phyloP scores from a whole-genome alignment of 768 basidiomycete species.

The Baorangia bicolor region DNA sequence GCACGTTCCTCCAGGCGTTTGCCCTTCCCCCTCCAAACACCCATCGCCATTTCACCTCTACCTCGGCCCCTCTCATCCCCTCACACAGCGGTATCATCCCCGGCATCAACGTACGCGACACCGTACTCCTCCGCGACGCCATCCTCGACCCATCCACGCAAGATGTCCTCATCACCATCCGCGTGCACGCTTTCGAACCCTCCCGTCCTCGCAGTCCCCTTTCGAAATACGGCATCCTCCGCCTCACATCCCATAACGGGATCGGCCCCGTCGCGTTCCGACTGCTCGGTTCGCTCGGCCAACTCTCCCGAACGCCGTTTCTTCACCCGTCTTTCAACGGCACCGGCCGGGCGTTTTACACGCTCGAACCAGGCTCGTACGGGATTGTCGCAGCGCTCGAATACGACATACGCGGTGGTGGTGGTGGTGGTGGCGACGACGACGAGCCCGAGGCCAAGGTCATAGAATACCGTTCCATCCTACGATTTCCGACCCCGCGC shows the following conservation, averaged over 20 bases:
- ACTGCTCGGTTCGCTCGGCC: background rate
- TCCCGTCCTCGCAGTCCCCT: background rate
- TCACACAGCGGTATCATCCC: constrained; percentile 14
- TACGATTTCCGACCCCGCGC: background rate
- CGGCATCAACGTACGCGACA: background rate
- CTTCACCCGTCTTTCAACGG: constrained; percentile 15
- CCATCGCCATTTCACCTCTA: background rate
- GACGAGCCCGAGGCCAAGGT: background rate
- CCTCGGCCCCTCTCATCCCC: background rate
- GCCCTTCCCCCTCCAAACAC: constrained; percentile 1
- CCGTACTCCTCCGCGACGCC: constrained; percentile 16
- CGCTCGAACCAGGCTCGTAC: background rate
- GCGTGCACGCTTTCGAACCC: background rate
- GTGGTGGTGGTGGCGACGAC: background rate
- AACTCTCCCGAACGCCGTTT: background rate
- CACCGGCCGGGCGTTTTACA: constrained; percentile 11
- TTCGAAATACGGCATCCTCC: constrained; percentile 8
- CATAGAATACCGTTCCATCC: constrained; percentile 3
- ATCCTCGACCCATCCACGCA: constrained; percentile 1
- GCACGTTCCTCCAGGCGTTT: constrained; percentile 14
- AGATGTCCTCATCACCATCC: constrained; percentile 11
- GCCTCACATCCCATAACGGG: background rate
- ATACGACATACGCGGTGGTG: constrained; percentile 8
- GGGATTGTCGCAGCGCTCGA: constrained; percentile 7
- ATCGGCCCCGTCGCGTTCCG: constrained; percentile 13